Conservation (phyloP, 2,329 filamentous ascomycete genomes). For the Cordyceps tenuipes region DNA sequence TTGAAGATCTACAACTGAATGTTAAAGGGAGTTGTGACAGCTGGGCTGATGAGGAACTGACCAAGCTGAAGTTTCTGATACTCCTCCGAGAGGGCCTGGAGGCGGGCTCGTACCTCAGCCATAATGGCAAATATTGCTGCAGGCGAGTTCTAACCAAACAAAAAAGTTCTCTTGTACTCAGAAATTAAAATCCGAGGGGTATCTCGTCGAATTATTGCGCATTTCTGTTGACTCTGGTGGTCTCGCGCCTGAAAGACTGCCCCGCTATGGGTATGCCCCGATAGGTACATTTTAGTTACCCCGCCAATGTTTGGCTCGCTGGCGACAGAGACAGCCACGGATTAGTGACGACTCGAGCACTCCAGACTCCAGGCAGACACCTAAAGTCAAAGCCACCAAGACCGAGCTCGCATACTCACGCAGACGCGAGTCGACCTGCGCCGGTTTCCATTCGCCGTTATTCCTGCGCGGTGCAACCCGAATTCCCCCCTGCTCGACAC, state of each 20-base stretch:
- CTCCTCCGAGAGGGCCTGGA: constrained; percentile 79
- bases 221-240: neutral
- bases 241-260: neutral
- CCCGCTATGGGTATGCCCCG: constrained; percentile 19
- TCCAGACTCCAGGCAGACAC: constrained; percentile 6
- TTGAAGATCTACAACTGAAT: constrained; percentile 60
- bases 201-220: neutral
- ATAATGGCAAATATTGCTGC: constrained; percentile 31
- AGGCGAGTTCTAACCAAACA: neutral
- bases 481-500: neutral
- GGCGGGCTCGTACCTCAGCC: constrained; percentile 64
- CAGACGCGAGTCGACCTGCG: neutral
- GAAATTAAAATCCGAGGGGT: neutral
- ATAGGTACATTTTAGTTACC: constrained; percentile 30
- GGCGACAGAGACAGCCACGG: constrained; percentile 4
- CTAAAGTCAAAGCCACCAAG: constrained; percentile 4
- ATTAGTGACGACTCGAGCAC: constrained; percentile 7
- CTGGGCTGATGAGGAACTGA: constrained; percentile 26
- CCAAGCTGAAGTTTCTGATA: constrained; percentile 82
- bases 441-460: neutral
- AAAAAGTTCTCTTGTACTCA: neutral
- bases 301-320: constrained; percentile 26
- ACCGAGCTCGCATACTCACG: neutral
- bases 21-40: neutral
- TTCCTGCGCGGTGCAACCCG: neutral